These are phyloP conservation scores for Colletotrichum siamense DNA, from an alignment of 2,329 filamentous ascomycete genomes.

Conservation along the genomic window DNA sequence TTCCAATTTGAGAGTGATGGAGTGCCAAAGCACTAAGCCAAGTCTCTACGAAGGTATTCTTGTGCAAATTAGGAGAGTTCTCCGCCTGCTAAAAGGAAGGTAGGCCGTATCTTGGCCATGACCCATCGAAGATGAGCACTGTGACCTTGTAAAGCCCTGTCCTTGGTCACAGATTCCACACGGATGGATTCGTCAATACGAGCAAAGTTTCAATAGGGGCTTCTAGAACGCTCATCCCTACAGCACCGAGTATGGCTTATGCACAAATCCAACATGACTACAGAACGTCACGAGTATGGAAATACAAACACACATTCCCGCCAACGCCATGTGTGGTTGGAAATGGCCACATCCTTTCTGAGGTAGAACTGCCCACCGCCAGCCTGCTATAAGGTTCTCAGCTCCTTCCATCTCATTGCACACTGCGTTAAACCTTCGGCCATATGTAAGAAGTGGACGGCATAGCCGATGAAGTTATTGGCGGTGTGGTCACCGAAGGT, in stretches of 20 bases:
- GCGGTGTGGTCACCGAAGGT: background rate
- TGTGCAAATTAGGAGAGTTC: background rate
- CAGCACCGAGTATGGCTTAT: background rate
- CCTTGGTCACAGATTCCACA: background rate
- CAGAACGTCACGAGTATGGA: background rate
- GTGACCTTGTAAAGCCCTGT: background rate
- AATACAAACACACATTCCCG: background rate
- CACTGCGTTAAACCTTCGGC: background rate
- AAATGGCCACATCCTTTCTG: background rate
- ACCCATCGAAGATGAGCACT: background rate
- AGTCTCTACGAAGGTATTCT: background rate
- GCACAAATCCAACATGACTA: background rate
- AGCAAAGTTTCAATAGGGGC: background rate
- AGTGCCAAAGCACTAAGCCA: background rate
- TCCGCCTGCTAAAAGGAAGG: background rate
- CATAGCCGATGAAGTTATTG: background rate
- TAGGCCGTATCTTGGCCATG: background rate
- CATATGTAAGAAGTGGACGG: background rate
- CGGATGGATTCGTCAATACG: background rate
- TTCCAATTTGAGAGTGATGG: background rate
- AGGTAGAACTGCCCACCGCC: too few species aligned
- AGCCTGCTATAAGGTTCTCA: too few species aligned
- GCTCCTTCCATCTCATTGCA: too few species aligned
- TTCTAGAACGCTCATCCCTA: background rate
- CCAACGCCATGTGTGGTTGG: background rate